Base-by-base conservation (phyloP, 805 yeast species). In the Candida germanica region DNA sequence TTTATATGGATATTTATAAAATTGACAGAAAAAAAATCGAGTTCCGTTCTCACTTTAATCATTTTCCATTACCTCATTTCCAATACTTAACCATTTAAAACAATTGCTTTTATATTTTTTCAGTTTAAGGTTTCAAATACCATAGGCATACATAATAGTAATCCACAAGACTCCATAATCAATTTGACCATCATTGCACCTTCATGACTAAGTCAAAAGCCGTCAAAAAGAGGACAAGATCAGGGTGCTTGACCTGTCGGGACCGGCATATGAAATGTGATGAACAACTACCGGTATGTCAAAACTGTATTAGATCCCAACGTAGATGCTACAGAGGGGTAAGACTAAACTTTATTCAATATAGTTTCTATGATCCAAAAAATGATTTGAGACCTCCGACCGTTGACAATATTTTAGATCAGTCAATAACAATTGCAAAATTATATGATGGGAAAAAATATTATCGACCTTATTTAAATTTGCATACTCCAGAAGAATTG, bases 261-360 rank as follows among this genome's bases (percentile, higher is more conserved):
- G 75, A 77, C 40, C 66, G 85, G 29, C 80, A 80, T 54, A 76
- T 79, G 64, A 80, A 79, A 50, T 80, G 86, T 56, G 85, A 80
- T 49, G 83, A 77, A 51, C 72, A 67, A 26, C 71, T 71, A 36
- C 86, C 86, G 1, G 72, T 72, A 22, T 80, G 86, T 53, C 64
- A 69, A 26, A 76, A 78, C 48, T 65, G 83, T 53, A 59, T 71
- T 33, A 73, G 71, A 35, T 67, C 77, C 7, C 64, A 68, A 31
- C 58, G 75, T 26, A 59, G 57, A 30, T 75, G 80, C 44, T 64
- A 66, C 45, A 53, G 74, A 38, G 78, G 78, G 1, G 52, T 62
- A 9, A 59, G 74, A 35, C 54, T 70, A 29, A 72, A 70, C 45
- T 71, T 72, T 48, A 60, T 69, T 24, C 74, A 58, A 46, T 64